Evolutionary conservation across 2,329 filamentous ascomycete genomes (phyloP), one percentile per base, ranked within the genome.

Genomic region (Fusarium temperatum): DNA sequence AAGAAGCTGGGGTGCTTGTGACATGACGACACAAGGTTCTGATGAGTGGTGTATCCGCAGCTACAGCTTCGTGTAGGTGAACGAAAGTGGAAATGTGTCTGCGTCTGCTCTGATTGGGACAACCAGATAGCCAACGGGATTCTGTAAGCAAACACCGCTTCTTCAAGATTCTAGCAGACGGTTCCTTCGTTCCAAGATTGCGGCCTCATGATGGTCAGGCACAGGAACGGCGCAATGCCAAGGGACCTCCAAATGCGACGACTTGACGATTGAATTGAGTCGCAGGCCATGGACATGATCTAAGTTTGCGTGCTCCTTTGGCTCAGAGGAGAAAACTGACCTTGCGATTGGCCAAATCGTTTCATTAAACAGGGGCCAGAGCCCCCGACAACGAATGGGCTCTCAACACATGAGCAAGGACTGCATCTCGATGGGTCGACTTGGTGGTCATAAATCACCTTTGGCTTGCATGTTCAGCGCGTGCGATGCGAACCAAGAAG

Each of bases 371-470:
- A 66, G 67, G 72, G 64, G 65, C 42, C 38, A 68, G 44, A 58
- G 39, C 63, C 54, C 62, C 56, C 30, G 28, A 69, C 58, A 53
- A 51, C 73, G 73, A 78, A 78, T 75, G 59, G 62, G 64, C 70
- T 64, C 35, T 63, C 70, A 68, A 75, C 75, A 78, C 76, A 78
- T 72, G 63, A 74, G 57, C 61, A 66, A 55, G 62, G 53, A 59
- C 62, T 66, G 68, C 68, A 75, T 70, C 72, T 66, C 41, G 75
- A 76, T 76, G 73, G 66, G 66, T 64, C 67, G 45, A 48, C 50
- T 68, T 66, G 55, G 62, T 66, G 56, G 66, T 65, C 65, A 59
- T 51, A 56, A 63, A 62, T 68, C 60, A 55, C 44, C 15, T 70
- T 67, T 59, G 60, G 55, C 57, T 42, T 74, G 63, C 72, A 67